phyloP scores from a whole-genome alignment of 169 alveolate genomes.

The Eimeria brunetti region DNA sequence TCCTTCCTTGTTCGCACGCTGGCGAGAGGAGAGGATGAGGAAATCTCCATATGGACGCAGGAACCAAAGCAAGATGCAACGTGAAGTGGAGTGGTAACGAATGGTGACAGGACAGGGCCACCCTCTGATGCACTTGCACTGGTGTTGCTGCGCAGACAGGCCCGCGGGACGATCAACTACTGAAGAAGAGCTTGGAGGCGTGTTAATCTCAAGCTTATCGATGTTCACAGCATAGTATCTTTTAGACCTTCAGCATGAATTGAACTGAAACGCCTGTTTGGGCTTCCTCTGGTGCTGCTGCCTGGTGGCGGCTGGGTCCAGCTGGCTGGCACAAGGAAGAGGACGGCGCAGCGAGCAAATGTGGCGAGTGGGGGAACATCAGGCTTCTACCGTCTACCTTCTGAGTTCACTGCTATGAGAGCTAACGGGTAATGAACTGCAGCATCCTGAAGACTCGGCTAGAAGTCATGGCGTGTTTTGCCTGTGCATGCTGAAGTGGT shows the following conservation, averaged over 20 bases:
- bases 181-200: not conserved
- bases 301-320: not conserved
- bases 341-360: not conserved
- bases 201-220: not conserved
- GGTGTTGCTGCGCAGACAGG: not conserved
- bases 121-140: not conserved
- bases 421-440: not conserved
- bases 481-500: not conserved
- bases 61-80: not conserved
- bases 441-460: not conserved
- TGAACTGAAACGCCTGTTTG: not conserved
- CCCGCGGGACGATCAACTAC: not conserved
- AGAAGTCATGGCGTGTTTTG: not conserved
- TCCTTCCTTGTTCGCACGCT: slow-evolving; percentile 20
- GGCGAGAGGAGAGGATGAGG: slow-evolving; percentile 26
- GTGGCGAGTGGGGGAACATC: not conserved
- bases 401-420: not conserved
- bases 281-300: not conserved
- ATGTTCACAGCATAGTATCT: not conserved
- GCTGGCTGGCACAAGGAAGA: not conserved
- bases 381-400: not conserved
- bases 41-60: not conserved
- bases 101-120: not conserved
- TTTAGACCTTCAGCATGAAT: not conserved
- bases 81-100: not conserved